phyloP scores from a whole-genome alignment of 1,139 yeast species.

The Magnusiomyces fungicola region DNA sequence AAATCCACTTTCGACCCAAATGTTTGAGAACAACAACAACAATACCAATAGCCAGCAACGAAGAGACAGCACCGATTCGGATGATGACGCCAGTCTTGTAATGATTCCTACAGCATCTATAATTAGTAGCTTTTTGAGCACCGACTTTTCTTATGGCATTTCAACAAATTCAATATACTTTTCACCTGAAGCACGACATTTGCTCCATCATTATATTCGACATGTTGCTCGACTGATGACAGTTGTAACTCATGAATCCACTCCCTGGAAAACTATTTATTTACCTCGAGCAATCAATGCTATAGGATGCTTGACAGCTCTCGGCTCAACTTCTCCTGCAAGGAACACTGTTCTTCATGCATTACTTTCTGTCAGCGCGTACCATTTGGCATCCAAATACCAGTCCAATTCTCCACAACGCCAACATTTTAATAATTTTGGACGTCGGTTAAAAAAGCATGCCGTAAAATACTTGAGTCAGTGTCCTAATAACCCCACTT shows the following conservation, averaged over 20 bases:
- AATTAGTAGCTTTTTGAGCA: conserved; percentile 9
- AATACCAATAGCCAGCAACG: not conserved
- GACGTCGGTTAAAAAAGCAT: conserved; percentile 65
- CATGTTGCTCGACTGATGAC: conserved; percentile 86
- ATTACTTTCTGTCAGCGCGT: conserved; percentile 72
- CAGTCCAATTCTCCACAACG: conserved; percentile 54
- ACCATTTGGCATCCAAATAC: conserved; percentile 68
- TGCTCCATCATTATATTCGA: conserved; percentile 66
- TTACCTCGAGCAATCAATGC: conserved; percentile 78
- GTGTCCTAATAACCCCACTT: conserved; percentile 38
- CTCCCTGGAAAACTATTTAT: conserved; percentile 83
- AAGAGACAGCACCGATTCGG: not conserved
- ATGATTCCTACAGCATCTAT: conserved; percentile 1
- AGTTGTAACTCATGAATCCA: conserved; percentile 70
- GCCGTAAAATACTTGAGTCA: conserved; percentile 62
- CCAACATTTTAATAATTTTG: conserved; percentile 63
- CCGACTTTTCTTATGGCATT: conserved; percentile 21
- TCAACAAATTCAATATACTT: conserved; percentile 57
- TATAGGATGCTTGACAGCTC: conserved; percentile 68
- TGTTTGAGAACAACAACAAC: not conserved
- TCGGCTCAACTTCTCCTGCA: conserved; percentile 70
- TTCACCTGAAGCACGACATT: conserved; percentile 40
- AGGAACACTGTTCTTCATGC: conserved; percentile 76
- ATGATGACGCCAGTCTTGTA: not conserved
- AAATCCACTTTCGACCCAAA: not conserved